Conservation (phyloP, 31 red algal species). For the Bonnemaisonia californica region DNA sequence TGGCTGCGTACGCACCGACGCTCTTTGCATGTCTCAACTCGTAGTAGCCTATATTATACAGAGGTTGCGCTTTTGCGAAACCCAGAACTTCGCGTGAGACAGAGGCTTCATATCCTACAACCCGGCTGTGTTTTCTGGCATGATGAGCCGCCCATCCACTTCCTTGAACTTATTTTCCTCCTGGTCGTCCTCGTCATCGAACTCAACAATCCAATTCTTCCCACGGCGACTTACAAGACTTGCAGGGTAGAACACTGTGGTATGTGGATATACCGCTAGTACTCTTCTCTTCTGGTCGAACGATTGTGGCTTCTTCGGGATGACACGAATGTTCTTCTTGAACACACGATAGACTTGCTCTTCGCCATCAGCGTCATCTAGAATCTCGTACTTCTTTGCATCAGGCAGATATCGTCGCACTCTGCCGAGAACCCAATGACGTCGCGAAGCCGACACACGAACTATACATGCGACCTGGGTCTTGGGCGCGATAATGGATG, state of each 20-base stretch:
- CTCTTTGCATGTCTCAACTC: not conserved
- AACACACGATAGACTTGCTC: conserved; percentile 62
- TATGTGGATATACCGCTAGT: conserved; percentile 69
- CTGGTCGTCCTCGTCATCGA: conserved; percentile 75
- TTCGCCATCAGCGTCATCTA: conserved; percentile 75
- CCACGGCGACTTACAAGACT: conserved; percentile 53
- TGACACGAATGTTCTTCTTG: conserved; percentile 60
- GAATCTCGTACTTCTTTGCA: conserved; percentile 62
- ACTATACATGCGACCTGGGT: conserved; percentile 73
- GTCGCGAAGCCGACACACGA: conserved; percentile 14
- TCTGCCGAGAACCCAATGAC: conserved; percentile 58
- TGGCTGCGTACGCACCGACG: not conserved
- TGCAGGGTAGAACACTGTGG: conserved; percentile 78
- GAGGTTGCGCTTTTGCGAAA: not conserved
- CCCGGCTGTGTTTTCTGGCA: conserved; percentile 30
- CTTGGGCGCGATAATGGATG: conserved; percentile 37
- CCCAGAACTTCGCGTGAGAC: not conserved
- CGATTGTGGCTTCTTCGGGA: conserved; percentile 44
- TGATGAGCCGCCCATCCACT: conserved; percentile 63
- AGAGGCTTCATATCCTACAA: not conserved
- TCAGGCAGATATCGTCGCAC: conserved; percentile 52
- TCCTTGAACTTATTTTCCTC: conserved; percentile 75
- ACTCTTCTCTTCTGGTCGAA: conserved; percentile 61
- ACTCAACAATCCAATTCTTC: conserved; percentile 74
- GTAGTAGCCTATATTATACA: not conserved